Evolutionary conservation across 2,329 filamentous ascomycete species (phyloP).

Genomic region (Paecilomyces sp.): DNA sequence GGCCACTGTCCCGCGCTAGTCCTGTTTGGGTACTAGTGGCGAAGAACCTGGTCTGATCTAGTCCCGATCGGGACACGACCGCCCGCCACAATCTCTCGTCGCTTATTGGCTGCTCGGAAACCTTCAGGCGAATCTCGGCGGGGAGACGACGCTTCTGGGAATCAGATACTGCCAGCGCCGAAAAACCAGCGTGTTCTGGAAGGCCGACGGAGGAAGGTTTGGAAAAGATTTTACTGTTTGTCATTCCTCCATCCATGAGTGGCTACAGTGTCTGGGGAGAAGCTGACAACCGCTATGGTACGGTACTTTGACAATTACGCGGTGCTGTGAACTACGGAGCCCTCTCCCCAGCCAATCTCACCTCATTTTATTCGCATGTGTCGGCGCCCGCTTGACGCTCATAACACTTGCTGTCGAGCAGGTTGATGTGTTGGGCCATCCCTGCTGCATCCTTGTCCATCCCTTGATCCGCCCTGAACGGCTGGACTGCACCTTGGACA

Average conservation of each 20-base stretch:
- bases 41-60: slow-evolving; percentile 12
- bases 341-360: background rate
- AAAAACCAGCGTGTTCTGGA: background rate
- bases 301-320: background rate
- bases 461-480: background rate
- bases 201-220: background rate
- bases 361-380: background rate
- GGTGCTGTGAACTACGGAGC: background rate
- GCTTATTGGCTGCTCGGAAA: background rate
- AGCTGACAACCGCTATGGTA: background rate
- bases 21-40: slow-evolving; percentile 8
- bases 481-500: background rate
- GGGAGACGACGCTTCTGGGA: background rate
- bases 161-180: background rate
- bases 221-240: background rate
- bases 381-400: background rate
- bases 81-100: slow-evolving; percentile 2
- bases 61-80: slow-evolving; percentile 13
- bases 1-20: slow-evolving; percentile 17
- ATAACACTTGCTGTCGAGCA: background rate
- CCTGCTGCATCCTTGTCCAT: background rate
- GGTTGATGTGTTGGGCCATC: background rate
- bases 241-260: background rate
- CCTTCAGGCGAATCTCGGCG: background rate
- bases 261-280: background rate